phyloP scores from a whole-genome alignment of 768 basidiomycete genomes.

The Termitomyces heimii region DNA sequence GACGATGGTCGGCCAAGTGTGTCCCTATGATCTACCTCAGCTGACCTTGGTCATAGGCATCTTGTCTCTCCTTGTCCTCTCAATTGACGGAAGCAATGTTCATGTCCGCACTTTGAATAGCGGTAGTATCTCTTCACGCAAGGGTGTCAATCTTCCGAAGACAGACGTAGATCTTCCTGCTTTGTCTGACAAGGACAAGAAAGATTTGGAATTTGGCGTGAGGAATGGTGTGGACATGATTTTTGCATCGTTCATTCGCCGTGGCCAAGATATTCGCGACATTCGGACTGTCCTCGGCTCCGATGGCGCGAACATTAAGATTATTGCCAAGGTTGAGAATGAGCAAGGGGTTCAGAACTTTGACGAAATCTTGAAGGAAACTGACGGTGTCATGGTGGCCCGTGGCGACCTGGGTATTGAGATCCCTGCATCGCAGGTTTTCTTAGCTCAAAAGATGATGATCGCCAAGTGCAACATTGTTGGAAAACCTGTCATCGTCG shows the following conservation, averaged over 20 bases:
- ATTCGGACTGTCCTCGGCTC: slow-evolving; percentile 93
- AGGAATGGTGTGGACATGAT: slow-evolving; percentile 99
- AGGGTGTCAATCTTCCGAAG: slow-evolving; percentile 99
- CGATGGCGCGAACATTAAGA: slow-evolving; percentile 93
- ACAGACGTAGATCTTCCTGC: slow-evolving; percentile 97
- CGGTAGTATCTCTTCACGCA: slow-evolving; percentile 90
- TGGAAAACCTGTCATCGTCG: slow-evolving; percentile 97
- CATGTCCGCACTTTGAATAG: slow-evolving; percentile 87
- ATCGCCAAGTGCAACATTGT: slow-evolving; percentile 98
- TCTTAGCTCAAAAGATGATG: slow-evolving; percentile 99
- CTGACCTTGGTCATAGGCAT: slow-evolving; percentile 45
- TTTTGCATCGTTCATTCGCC: slow-evolving; percentile 98
- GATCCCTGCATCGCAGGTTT: slow-evolving; percentile 98
- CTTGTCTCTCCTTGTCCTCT: slow-evolving; percentile 86
- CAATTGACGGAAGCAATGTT: slow-evolving; percentile 77
- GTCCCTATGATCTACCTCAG: background rate
- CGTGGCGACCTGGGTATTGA: slow-evolving; percentile 99
- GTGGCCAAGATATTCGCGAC: slow-evolving; percentile 88
- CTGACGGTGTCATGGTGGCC: slow-evolving; percentile 99
- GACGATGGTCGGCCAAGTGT: slow-evolving; percentile 68
- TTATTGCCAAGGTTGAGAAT: slow-evolving; percentile 99
- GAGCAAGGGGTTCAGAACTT: slow-evolving; percentile 99
- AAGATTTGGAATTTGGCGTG: slow-evolving; percentile 90
- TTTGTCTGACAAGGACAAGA: slow-evolving; percentile 97
- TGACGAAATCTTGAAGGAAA: slow-evolving; percentile 92